Percentiles rank a stretch among this genome's conserved stretches.
Conservation (phyloP, 129 eudicot species). For the Chrysanthemum makinoi region DNA sequence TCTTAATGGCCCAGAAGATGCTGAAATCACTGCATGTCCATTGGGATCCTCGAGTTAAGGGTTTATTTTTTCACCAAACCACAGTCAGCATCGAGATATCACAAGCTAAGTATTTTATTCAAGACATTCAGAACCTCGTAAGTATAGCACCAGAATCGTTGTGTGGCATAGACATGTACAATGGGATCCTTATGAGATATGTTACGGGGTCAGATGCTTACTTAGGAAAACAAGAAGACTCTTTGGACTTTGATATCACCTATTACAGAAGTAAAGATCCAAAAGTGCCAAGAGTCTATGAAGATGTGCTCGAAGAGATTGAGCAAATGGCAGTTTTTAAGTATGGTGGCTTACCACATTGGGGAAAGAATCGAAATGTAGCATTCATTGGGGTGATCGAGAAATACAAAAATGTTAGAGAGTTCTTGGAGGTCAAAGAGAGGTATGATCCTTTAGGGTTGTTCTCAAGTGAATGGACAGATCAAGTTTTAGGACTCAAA, state of each 20-base stretch:
- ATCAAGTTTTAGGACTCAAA: conserved; percentile 69
- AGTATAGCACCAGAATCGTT: conserved; percentile 48
- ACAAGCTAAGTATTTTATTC: conserved; percentile 53
- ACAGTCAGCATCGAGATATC: conserved; percentile 57
- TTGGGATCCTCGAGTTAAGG: conserved; percentile 78
- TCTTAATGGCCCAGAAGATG: conserved; percentile 50
- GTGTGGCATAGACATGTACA: conserved; percentile 58
- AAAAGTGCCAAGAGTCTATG: conserved; percentile 48
- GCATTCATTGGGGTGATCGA: conserved; percentile 61
- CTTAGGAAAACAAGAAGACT: conserved; percentile 72
- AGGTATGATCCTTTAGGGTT: conserved; percentile 66
- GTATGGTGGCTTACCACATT: conserved; percentile 74
- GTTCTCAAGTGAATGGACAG: conserved; percentile 81
- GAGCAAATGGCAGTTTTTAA: conserved; percentile 78
- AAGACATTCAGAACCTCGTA: conserved; percentile 63
- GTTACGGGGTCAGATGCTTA: conserved; percentile 60
- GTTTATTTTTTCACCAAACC: conserved; percentile 68
- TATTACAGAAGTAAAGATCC: conserved; percentile 83
- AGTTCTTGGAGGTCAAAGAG: conserved; percentile 53
- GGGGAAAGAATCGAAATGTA: conserved; percentile 87
- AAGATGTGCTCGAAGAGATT: conserved; percentile 76
- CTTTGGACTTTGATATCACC: conserved; percentile 72
- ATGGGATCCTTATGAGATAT: conserved; percentile 82
- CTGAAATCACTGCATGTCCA: conserved; percentile 53
- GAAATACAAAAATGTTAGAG: conserved; percentile 40